These are phyloP conservation scores for Fusarium oligoseptatum DNA, from an alignment of 2,329 filamentous ascomycete genomes.

Conservation along the genomic window DNA sequence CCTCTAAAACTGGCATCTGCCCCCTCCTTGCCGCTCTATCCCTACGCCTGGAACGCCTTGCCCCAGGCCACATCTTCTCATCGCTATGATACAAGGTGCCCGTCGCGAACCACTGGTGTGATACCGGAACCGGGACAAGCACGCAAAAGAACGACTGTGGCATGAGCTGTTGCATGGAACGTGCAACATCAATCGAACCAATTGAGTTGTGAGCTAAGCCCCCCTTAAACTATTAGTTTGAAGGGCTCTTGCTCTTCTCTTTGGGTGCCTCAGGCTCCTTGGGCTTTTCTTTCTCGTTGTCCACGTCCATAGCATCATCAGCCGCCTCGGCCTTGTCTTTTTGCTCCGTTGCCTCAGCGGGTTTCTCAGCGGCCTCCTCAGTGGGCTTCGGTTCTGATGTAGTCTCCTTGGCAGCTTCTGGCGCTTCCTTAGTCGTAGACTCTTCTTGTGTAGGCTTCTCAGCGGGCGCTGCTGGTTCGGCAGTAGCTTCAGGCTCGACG, in stretches of 20 bases:
- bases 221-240: conserved; percentile 25
- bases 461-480: conserved; percentile 17
- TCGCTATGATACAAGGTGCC: conserved; percentile 32
- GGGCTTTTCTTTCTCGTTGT: conserved; percentile 48
- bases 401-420: conserved; percentile 28
- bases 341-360: conserved; percentile 24
- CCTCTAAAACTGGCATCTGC: conserved; percentile 17
- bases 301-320: conserved; percentile 53
- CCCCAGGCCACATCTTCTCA: conserved; percentile 38
- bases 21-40: conserved; percentile 29
- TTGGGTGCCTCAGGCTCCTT: conserved; percentile 43
- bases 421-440: conserved; percentile 16
- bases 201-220: conserved; percentile 11
- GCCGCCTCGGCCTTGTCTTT: conserved; percentile 39
- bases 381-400: conserved; percentile 31
- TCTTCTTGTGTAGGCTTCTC: conserved; percentile 41
- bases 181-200: conserved; percentile 24
- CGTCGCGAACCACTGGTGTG: neutral
- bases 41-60: conserved; percentile 47
- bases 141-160: conserved; percentile 19
- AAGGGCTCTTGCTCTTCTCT: conserved; percentile 46
- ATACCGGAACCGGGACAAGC: conserved; percentile 2
- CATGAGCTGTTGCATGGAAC: conserved; percentile 29
- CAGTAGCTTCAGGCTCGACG: conserved; percentile 36
- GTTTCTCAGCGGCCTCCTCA: conserved; percentile 38